Evolutionary conservation across 768 basidiomycete species (phyloP).

Genomic region (Holtermannia corniformis): DNA sequence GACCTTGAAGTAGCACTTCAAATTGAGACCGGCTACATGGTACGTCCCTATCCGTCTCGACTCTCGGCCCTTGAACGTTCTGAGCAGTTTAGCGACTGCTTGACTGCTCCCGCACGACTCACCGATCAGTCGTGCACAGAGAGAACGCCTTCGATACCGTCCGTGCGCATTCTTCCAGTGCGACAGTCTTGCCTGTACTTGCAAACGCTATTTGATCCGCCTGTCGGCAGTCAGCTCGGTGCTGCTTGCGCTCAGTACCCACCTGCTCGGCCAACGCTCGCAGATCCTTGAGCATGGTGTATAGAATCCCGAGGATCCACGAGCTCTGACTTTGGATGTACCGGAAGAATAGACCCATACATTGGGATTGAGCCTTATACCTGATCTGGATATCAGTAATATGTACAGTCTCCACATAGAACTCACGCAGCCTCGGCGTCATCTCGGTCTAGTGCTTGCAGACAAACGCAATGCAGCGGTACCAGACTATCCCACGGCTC

Average conservation of each 20-base stretch:
- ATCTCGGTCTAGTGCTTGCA: constrained; percentile 16
- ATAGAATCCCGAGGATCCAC: constrained; percentile 77
- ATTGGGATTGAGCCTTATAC: constrained; percentile 28
- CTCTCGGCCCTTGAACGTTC: constrained; percentile 42
- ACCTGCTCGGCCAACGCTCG: constrained; percentile 80
- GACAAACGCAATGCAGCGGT: constrained; percentile 29
- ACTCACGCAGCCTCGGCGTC: constrained; percentile 31
- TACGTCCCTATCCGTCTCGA: constrained; percentile 89
- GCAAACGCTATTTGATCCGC: constrained; percentile 39
- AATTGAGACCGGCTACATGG: constrained; percentile 75
- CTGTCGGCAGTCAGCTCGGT: constrained; percentile 10
- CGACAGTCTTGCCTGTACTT: constrained; percentile 52
- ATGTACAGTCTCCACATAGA: neutral
- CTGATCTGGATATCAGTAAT: constrained; percentile 15
- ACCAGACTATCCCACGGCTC: constrained; percentile 37
- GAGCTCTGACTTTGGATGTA: constrained; percentile 72
- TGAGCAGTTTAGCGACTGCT: constrained; percentile 26
- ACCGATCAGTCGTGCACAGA: constrained; percentile 77
- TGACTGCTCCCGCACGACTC: constrained; percentile 10
- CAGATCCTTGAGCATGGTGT: constrained; percentile 69
- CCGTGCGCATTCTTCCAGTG: constrained; percentile 76
- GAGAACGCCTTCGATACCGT: constrained; percentile 83
- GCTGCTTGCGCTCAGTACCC: constrained; percentile 14
- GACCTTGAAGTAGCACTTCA: constrained; percentile 92
- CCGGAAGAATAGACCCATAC: constrained; percentile 57